Evolutionary conservation across 2,329 filamentous ascomycete genomes (phyloP), one percentile per base, ranked within the genome.

Genomic region (Aspergillus sp.): DNA sequence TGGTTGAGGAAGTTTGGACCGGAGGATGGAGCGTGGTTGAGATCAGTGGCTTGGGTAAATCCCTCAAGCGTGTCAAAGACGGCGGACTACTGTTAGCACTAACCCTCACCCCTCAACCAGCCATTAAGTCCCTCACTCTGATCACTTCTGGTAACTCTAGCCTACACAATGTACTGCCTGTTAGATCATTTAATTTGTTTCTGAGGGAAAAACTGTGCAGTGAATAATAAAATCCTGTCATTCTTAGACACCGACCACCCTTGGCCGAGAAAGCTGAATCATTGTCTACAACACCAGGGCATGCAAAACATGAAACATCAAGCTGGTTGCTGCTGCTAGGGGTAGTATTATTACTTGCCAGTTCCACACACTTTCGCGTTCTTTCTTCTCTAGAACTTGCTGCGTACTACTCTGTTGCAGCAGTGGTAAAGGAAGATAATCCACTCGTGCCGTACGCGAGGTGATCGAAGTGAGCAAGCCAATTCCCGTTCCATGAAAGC

Each of bases 41-140:
- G 53, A 55, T 55, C 53, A 55, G 53, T 55, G 53, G 53, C 25
- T 55, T 55, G 41, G 53, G 39, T 55, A 55, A 55, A 55, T 55
- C 41, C 53, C 53, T 42, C 53, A 55, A 11, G 41, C 27, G 36
- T 38, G 51, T 25, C 10, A n/a, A 23, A 17, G n/a, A 30, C 23
- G 39, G 21, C 23, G 53, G 23, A 17, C 19, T 15, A 17, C 17
- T 17, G 32, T 19, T 41, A 36, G 30, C 30, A 11, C 50, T 41
- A 15, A 8, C 13, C 13, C 39, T 27, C 21, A 23, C 7, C 15
- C 25, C 21, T n/a, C 17, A 6, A n/a, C 13, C 13, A 50, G 21
- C 17, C 3, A 23, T 21, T 32, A 50, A 50, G n/a, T 30, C 15
- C 25, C 47, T 17, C 47, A 50, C 8, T 17, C 25, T 23, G 17